Percentiles rank a stretch among this genome's conserved stretches.
phyloP scores from a whole-genome alignment of 179 eudicot genomes.

The Camellia oleifera region DNA sequence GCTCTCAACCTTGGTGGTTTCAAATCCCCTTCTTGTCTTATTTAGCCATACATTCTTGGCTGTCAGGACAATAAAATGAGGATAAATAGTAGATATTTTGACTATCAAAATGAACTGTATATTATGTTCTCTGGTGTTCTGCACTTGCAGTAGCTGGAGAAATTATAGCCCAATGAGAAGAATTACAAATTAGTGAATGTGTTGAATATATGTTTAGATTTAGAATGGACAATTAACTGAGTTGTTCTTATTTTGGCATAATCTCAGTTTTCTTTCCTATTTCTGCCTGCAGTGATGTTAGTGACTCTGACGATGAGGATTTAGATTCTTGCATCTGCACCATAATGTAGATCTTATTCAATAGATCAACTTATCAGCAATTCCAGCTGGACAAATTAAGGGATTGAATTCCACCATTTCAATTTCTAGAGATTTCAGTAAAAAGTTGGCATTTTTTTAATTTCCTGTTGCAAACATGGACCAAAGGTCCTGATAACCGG shows the following conservation, averaged over 20 bases:
- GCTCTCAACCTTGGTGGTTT: too few relatives aligned
- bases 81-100: not conserved
- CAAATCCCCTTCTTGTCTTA: too few relatives aligned
- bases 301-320: conserved; percentile 70
- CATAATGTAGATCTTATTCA: conserved; percentile 47
- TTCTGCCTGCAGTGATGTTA: conserved; percentile 55
- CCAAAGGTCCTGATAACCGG: not conserved
- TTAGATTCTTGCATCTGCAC: conserved; percentile 58
- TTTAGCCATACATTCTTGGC: not conserved
- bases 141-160: not conserved
- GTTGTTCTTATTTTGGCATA: not conserved
- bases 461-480: too few relatives aligned
- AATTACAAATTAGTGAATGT: not conserved
- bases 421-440: not conserved
- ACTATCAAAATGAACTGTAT: not conserved
- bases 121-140: not conserved
- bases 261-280: not conserved
- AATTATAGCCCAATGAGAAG: not conserved
- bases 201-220: not conserved
- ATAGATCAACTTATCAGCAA: not conserved
- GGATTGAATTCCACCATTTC: not conserved
- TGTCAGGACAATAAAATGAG: not conserved
- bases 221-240: not conserved
- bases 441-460: too few relatives aligned
- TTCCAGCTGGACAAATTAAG: not conserved